A percentile compares a stretch with the other conserved stretches of the same genome.
Evolutionary conservation across 1,139 yeast genomes (phyloP).

Genomic region (Geotrichum fermentans): DNA sequence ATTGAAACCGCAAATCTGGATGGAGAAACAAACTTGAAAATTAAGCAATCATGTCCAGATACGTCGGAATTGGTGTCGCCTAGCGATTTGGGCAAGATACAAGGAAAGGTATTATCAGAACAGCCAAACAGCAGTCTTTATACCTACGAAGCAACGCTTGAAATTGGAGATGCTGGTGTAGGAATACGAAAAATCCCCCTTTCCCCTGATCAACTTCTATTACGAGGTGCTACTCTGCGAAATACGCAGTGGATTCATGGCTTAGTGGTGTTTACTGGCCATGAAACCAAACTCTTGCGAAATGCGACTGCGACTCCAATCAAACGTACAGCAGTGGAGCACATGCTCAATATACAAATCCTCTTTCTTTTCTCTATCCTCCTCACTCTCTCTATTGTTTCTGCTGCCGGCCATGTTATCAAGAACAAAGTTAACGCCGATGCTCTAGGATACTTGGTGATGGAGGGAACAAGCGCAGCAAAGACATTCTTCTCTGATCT

Average conservation of each 20-base stretch:
- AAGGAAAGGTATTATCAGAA: slow-evolving; percentile 68
- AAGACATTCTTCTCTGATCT: slow-evolving; percentile 77
- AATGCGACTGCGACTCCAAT: slow-evolving; percentile 98
- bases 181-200: slow-evolving; percentile 50
- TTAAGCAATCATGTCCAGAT: slow-evolving; percentile 80
- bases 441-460: slow-evolving; percentile 56
- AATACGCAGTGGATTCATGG: slow-evolving; percentile 97
- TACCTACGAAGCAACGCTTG: slow-evolving; percentile 88
- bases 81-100: slow-evolving; percentile 49
- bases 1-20: slow-evolving; percentile 96
- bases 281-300: slow-evolving; percentile 95
- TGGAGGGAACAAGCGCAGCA: slow-evolving; percentile 65
- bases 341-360: slow-evolving; percentile 88
- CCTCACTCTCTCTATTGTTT: slow-evolving; percentile 66
- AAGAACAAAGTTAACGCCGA: slow-evolving; percentile 54
- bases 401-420: slow-evolving; percentile 83
- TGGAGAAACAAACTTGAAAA: slow-evolving; percentile 95
- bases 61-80: slow-evolving; percentile 73
- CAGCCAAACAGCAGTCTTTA: slow-evolving; percentile 92
- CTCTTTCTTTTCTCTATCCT: slow-evolving; percentile 79
- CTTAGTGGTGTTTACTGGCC: slow-evolving; percentile 90
- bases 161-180: slow-evolving; percentile 44
- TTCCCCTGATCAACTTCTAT: slow-evolving; percentile 80
- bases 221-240: slow-evolving; percentile 92
- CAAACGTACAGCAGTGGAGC: slow-evolving; percentile 93